Percentiles rank a stretch among this genome's conserved stretches.
phyloP scores from a whole-genome alignment of 371 early-diverging fungal genomes.

The Lichtheimia ramosa region DNA sequence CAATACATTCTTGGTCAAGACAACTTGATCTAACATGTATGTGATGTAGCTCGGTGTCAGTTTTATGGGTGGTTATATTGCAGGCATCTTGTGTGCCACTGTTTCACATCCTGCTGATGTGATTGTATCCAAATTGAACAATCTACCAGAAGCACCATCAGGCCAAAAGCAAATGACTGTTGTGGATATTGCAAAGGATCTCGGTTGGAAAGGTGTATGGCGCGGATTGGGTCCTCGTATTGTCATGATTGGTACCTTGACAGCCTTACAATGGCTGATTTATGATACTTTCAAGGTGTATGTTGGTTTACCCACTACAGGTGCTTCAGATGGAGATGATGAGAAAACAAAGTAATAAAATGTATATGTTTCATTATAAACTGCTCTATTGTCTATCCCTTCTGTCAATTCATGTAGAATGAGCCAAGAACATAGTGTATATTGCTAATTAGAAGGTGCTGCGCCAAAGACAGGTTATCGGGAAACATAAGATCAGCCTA shows the following conservation, averaged over 20 bases:
- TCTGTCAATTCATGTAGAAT: too few species aligned
- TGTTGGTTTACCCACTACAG: conserved; percentile 28
- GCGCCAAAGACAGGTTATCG: too few species aligned
- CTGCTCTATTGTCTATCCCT: too few species aligned
- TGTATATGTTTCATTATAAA: not conserved
- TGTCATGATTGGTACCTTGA: conserved; percentile 75
- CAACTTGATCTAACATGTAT: conserved; percentile 13
- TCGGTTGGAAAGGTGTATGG: conserved; percentile 64
- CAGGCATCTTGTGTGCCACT: conserved; percentile 89
- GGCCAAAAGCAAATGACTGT: conserved; percentile 43
- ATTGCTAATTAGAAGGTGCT: too few species aligned
- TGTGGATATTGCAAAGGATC: conserved; percentile 54
- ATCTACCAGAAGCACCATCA: conserved; percentile 39
- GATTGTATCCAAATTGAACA: conserved; percentile 85
- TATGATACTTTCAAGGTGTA: conserved; percentile 26
- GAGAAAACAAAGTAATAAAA: not conserved
- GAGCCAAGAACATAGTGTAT: too few species aligned
- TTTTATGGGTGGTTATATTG: conserved; percentile 85
- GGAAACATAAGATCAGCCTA: too few species aligned
- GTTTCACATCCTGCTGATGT: conserved; percentile 97
- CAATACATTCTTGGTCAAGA: too few species aligned
- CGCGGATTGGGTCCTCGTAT: conserved; percentile 71
- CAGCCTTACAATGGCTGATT: conserved; percentile 69
- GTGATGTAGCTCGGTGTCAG: conserved; percentile 63
- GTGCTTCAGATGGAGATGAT: conserved; percentile 8